Evolutionary conservation across 306 rosid genomes (phyloP).

Genomic region (Vicia faba): DNA sequence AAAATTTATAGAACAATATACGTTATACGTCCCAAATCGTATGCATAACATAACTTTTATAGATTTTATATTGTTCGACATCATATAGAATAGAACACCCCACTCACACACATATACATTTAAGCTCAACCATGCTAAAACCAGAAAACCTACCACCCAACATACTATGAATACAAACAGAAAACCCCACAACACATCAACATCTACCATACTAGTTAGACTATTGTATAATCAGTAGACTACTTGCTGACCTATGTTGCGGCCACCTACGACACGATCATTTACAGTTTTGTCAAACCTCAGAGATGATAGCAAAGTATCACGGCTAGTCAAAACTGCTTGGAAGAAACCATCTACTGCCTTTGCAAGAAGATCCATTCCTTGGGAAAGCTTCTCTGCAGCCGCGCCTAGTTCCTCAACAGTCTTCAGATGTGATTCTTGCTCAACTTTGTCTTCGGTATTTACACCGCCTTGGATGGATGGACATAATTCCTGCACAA

Average conservation of each 20-base stretch:
- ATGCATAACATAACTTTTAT: slow-evolving; percentile 32
- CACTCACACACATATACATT: slow-evolving; percentile 47
- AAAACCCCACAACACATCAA: slow-evolving; percentile 29
- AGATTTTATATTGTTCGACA: slow-evolving; percentile 35
- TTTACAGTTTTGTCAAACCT: slow-evolving; percentile 51
- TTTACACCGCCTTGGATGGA: slow-evolving; percentile 51
- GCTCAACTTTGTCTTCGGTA: slow-evolving; percentile 27
- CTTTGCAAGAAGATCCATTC: slow-evolving; percentile 70
- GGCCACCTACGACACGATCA: slow-evolving; percentile 31
- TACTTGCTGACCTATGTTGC: slow-evolving; percentile 37
- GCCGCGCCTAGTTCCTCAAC: slow-evolving; percentile 47
- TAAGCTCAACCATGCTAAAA: slow-evolving; percentile 11
- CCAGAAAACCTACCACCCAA: slow-evolving; percentile 31
- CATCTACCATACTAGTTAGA: slow-evolving; percentile 25
- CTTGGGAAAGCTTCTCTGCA: slow-evolving; percentile 59
- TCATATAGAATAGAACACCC: slow-evolving; percentile 25
- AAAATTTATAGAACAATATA: background rate
- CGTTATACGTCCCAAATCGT: background rate
- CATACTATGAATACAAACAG: background rate
- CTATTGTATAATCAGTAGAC: slow-evolving; percentile 37
- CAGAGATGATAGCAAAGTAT: slow-evolving; percentile 58
- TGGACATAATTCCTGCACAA: slow-evolving; percentile 59
- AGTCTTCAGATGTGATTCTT: slow-evolving; percentile 39
- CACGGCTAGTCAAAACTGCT: slow-evolving; percentile 65
- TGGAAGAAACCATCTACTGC: slow-evolving; percentile 72